Evolutionary conservation across 2,329 filamentous ascomycete genomes (phyloP).

Genomic region (Aspergillus sojae): DNA sequence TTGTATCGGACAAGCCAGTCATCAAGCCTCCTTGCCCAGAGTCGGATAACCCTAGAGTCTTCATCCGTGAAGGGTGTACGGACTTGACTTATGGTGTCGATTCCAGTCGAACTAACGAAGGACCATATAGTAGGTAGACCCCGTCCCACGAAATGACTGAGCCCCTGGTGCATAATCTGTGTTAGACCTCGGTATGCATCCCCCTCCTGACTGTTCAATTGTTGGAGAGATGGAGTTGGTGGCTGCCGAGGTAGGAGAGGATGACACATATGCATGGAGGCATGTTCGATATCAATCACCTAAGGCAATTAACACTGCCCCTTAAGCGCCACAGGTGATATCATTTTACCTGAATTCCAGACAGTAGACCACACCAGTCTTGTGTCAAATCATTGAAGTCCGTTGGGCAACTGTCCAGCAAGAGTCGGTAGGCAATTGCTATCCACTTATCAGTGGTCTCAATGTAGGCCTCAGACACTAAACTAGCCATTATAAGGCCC

Average conservation of each 20-base stretch:
- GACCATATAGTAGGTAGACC: constrained; percentile 33
- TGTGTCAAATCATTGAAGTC: constrained; percentile 12
- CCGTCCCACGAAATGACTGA: constrained; percentile 34
- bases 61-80: constrained; percentile 28
- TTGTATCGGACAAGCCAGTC: constrained; percentile 35
- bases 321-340: not conserved
- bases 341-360: constrained; percentile 28
- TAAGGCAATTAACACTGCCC: constrained; percentile 2
- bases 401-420: constrained; percentile 29
- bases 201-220: constrained; percentile 23
- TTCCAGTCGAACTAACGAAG: constrained; percentile 25
- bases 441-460: constrained; percentile 33
- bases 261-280: constrained; percentile 35
- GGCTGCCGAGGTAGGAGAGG: constrained; percentile 31
- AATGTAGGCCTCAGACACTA: constrained; percentile 33
- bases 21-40: constrained; percentile 32
- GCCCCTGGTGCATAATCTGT: constrained; percentile 34
- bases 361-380: constrained; percentile 31
- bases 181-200: constrained; percentile 30
- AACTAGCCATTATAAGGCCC: constrained; percentile 33
- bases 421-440: constrained; percentile 32
- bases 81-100: constrained; percentile 12
- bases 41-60: constrained; percentile 31
- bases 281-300: constrained; percentile 35
- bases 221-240: constrained; percentile 22